Evolutionary conservation across 805 yeast species (phyloP).

Genomic region (Kodamaea kaohsiungensis): DNA sequence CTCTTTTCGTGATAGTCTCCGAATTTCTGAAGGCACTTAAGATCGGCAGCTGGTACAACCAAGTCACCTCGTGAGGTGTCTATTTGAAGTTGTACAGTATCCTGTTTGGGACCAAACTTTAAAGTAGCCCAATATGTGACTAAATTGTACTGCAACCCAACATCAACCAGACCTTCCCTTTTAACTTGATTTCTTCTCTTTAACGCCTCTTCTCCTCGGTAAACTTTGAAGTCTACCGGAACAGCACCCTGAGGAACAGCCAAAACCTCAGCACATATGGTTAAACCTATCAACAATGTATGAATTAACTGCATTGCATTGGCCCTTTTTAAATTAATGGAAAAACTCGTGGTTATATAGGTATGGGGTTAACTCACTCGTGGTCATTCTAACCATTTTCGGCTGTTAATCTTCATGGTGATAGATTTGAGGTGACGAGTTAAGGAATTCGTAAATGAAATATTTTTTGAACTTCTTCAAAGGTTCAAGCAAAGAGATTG

Average conservation of each 20-base stretch:
- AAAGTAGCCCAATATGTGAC: not conserved
- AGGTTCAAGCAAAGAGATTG: not conserved
- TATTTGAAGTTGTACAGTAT: not conserved
- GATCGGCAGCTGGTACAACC: not conserved
- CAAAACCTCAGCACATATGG: not conserved
- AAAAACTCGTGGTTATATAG: too few relatives aligned
- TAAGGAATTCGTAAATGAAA: not conserved
- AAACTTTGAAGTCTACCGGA: not conserved
- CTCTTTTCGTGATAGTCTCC: not conserved
- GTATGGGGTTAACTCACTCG: not conserved
- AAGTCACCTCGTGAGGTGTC: not conserved
- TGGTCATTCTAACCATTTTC: not conserved
- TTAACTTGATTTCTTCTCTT: not conserved
- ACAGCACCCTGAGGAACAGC: not conserved
- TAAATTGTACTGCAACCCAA: not conserved
- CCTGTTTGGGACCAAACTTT: not conserved
- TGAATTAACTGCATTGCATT: not conserved
- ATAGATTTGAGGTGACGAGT: not conserved
- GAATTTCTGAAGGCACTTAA: not conserved
- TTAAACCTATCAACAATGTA: too few relatives aligned
- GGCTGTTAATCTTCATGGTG: not conserved
- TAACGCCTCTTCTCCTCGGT: not conserved
- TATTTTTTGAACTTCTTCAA: too few relatives aligned
- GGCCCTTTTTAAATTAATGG: not conserved
- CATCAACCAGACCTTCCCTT: not conserved